Conservation (phyloP, 2,329 filamentous ascomycete genomes). For the Xylaria hypoxylon region DNA sequence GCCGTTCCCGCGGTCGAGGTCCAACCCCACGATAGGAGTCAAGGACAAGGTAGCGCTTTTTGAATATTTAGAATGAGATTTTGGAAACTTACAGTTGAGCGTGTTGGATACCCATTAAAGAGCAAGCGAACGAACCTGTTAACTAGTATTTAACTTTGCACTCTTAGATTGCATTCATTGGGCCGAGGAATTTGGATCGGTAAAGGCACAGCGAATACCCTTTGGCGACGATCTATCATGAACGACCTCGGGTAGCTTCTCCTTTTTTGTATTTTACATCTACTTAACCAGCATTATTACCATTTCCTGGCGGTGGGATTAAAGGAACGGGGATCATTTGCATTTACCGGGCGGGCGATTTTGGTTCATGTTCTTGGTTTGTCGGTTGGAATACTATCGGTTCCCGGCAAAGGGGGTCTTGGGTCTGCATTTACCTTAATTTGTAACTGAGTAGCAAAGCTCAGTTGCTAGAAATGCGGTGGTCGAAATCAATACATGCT, state of each 20-base stretch:
- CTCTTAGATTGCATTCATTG: conserved; percentile 12
- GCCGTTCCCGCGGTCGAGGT: conserved; percentile 39
- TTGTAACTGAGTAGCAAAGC: not conserved
- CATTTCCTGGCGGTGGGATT: not conserved
- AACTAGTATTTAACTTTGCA: not conserved
- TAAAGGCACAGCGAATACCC: not conserved
- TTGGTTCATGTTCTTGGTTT: not conserved
- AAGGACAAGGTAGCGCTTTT: conserved; percentile 25
- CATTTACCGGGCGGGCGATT: conserved; percentile 6
- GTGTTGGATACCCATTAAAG: conserved; percentile 31
- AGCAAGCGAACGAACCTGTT: conserved; percentile 20
- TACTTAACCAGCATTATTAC: conserved; percentile 5
- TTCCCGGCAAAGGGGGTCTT: not conserved
- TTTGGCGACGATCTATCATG: not conserved
- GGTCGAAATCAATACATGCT: not conserved
- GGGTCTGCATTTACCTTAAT: conserved; percentile 2
- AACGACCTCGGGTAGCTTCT: not conserved
- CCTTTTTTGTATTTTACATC: conserved; percentile 16
- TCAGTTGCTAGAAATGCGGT: not conserved
- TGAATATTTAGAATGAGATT: conserved; percentile 5
- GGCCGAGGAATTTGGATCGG: not conserved
- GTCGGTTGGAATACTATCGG: conserved; percentile 7
- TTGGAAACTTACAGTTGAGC: conserved; percentile 17
- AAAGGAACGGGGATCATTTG: conserved; percentile 2
- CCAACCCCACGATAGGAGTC: conserved; percentile 24